Evolutionary conservation across 2,329 filamentous ascomycete genomes (phyloP).

Genomic region (Gremmenia infestans): DNA sequence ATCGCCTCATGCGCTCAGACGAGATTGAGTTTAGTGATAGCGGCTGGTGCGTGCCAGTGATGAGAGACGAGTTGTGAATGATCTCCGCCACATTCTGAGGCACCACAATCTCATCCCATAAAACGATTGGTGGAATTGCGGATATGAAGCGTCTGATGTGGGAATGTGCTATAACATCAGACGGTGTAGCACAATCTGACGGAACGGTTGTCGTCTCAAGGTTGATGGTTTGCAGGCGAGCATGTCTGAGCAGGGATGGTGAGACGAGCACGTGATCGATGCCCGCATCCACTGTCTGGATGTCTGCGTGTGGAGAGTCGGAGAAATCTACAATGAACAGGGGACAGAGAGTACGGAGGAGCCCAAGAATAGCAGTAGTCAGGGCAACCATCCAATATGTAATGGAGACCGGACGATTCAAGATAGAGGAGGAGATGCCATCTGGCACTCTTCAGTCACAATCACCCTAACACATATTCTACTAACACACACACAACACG

Average conservation of each 20-base stretch:
- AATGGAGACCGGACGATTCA: not conserved
- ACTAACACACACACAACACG: not conserved
- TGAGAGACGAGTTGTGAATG: slow-evolving; percentile 13
- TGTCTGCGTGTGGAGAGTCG: not conserved
- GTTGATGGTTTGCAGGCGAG: slow-evolving; percentile 16
- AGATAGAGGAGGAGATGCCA: not conserved
- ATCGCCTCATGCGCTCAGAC: slow-evolving; percentile 10
- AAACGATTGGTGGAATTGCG: slow-evolving; percentile 6
- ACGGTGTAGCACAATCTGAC: not conserved
- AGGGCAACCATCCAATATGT: not conserved
- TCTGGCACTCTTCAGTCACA: not conserved
- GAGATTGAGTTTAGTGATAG: slow-evolving; percentile 3
- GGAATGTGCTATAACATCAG: slow-evolving; percentile 3
- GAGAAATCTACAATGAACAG: too few relatives aligned
- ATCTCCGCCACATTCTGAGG: slow-evolving; percentile 5
- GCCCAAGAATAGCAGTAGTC: too few relatives aligned
- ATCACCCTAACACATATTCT: not conserved
- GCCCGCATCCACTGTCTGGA: not conserved
- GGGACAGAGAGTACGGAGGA: too few relatives aligned
- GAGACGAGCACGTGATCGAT: slow-evolving; percentile 16
- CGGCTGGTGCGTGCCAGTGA: slow-evolving; percentile 3
- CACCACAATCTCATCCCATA: not conserved
- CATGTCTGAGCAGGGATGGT: slow-evolving; percentile 9
- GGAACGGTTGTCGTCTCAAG: slow-evolving; percentile 14
- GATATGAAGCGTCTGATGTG: not conserved